Evolutionary conservation across 495 filamentous ascomycete genomes (phyloP), one percentile per base, ranked within the genome.

Genomic region (Daldinia caldariorum): DNA sequence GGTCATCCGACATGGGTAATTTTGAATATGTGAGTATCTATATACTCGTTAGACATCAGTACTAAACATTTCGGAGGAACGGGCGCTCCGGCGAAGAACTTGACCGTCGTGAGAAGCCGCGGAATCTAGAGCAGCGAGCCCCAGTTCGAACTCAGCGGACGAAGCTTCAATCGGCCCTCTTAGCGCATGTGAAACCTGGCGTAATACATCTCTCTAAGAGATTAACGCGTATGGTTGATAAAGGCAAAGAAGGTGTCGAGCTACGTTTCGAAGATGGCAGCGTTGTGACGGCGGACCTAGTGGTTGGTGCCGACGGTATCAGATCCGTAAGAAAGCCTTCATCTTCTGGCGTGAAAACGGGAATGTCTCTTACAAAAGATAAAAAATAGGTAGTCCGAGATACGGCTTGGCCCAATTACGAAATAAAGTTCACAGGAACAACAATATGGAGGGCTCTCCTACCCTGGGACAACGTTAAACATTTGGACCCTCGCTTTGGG

Each of bases 221-320:
- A 50, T 72, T 85, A 16, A 63, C 68, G 1, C 64, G 67, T 4
- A 54, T 83, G 10, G 63, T 78, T 1, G 62, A 82, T 69, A 22
- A 77, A 7, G 64, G 68, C 1, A 56, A 50, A 29, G 63, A 66
- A 3, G 79, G 80, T 2, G 76, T 81, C 14, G 63, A 67, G 3
- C 63, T 84, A 9, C 37, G 63, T n/a, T 80, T 82, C 50, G 70
- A 81, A 32, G 83, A 86, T 65, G 74, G 76, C 6, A 73, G 70
- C 13, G 70, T 74, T 12, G 74, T 65, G 3, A 63, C 66, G 18
- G 82, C 80, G 6, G 83, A 87, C 76, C 66, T 87, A 6, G 80
- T 85, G 6, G 76, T 85, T n/a, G 84, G 83, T 6, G 84, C 80
- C 18, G 84, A 86, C 72, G 84, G 84, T 12, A 83, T 86, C 57